Conservation (phyloP, 192 early-diverging fungal genomes). For the Pilaira anomala region DNA sequence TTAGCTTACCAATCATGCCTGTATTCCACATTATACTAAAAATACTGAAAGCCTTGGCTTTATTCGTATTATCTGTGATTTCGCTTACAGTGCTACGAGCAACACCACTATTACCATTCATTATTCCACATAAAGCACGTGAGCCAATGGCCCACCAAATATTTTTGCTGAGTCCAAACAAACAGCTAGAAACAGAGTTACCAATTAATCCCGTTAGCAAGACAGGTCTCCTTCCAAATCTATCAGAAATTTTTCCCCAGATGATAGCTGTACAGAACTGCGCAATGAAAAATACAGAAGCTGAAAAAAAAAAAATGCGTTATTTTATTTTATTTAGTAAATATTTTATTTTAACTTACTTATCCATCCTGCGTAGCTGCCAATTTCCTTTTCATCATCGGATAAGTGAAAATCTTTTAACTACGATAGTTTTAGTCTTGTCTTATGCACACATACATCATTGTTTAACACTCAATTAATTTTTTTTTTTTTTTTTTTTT, state of each 20-base stretch:
- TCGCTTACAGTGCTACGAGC: conserved; percentile 82
- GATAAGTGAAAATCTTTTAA: conserved; percentile 68
- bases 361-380: conserved; percentile 76
- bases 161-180: conserved; percentile 71
- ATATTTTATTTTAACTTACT: conserved; percentile 23
- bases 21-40: conserved; percentile 73
- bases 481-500: too few species aligned
- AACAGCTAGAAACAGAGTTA: conserved; percentile 60
- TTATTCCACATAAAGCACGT: conserved; percentile 62
- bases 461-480: too few species aligned
- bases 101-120: conserved; percentile 79
- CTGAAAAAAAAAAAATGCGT: conserved; percentile 19
- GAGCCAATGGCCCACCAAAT: conserved; percentile 57
- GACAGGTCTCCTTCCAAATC: conserved; percentile 77
- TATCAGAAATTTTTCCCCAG: conserved; percentile 78
- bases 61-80: conserved; percentile 80
- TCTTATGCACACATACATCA: too few species aligned
- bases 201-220: conserved; percentile 77
- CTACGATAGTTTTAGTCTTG: conserved; percentile 21
- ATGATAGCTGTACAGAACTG: conserved; percentile 66
- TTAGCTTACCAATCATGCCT: conserved; percentile 45
- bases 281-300: conserved; percentile 67
- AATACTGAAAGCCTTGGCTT: conserved; percentile 70
- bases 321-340: not conserved
- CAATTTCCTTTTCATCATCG: conserved; percentile 72